Base-by-base conservation (phyloP, 2,329 filamentous ascomycete genomes). In the Lachnellula subtilissima region DNA sequence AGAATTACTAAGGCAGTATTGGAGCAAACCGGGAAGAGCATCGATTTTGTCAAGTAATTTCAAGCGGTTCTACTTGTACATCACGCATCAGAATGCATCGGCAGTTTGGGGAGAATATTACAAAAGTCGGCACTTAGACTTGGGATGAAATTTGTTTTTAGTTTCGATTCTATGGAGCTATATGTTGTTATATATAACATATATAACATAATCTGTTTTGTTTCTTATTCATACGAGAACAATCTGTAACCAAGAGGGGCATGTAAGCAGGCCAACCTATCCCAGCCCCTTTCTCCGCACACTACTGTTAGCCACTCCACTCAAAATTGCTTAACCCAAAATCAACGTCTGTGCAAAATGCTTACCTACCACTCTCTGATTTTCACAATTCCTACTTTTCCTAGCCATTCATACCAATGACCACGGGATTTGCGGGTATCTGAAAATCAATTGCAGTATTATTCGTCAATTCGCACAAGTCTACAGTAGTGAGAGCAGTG, bases 281-380 rank as follows among this genome's bases (percentile, higher is more conserved):
- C 17, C 37, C 15, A 40, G 37, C 14, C 37, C 17, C 37, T 40
- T 17, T 15, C 37, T 40, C 37, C 37, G 28, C 9, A 12, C 14
- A 48, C 23, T 19, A 47, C 45, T 23, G 28, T 9, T 28, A 28
- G 28, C 28, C 8, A 25, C 45, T 32, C 28, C 45, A 25, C 19
- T 48, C 19, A 25, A 37, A 45, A 55, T 45, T 47, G 23, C 57
- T 49, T 55, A 62, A 64, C 55, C 60, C 58, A 60, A 66, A 61
- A 39, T 59, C 58, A 62, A 65, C 63, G 63, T 66, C 64, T 60
- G 64, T 64, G 63, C 59, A 60, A 59, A 52, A 50, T 17, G n/a
- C 5, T 17, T 17, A 15, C 37, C 17, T 17, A 6, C 15, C n/a
- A 11, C 28, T 28, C 28, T 3, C 8, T 28, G n/a, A 39, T 15